phyloP scores from a whole-genome alignment of 2,329 filamentous ascomycete species.

The Harringtonia aguacate region DNA sequence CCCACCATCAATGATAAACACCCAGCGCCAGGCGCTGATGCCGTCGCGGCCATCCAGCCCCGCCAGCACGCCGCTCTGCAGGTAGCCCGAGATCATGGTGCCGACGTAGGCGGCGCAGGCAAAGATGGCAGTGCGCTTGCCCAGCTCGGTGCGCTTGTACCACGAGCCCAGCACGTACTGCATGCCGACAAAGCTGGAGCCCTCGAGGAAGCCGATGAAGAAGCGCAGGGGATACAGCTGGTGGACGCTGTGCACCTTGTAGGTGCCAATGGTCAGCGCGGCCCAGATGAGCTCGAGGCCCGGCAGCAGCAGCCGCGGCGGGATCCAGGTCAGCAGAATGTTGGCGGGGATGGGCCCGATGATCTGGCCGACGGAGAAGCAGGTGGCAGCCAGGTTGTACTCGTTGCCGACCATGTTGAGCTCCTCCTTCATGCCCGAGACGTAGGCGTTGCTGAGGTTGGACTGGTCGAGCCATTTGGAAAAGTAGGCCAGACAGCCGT shows the following conservation, averaged over 20 bases:
- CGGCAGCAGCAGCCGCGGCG: slow-evolving; percentile 8
- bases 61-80: slow-evolving; percentile 29
- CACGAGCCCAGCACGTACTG: slow-evolving; percentile 37
- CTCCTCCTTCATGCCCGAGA: slow-evolving; percentile 34
- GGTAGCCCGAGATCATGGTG: slow-evolving; percentile 19
- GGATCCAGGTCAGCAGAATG: slow-evolving; percentile 13
- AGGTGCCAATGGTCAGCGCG: slow-evolving; percentile 12
- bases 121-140: slow-evolving; percentile 52
- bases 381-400: slow-evolving; percentile 25
- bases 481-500: slow-evolving; percentile 17
- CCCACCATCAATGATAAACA: slow-evolving; percentile 33
- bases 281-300: slow-evolving; percentile 11
- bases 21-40: slow-evolving; percentile 42
- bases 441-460: slow-evolving; percentile 28
- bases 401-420: slow-evolving; percentile 28
- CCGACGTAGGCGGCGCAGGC: slow-evolving; percentile 46
- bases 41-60: slow-evolving; percentile 29
- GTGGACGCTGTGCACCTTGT: slow-evolving; percentile 8
- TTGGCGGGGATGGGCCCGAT: slow-evolving; percentile 13
- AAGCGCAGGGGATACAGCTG: slow-evolving; percentile 38
- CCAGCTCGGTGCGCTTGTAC: slow-evolving; percentile 50
- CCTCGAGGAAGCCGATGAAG: slow-evolving; percentile 42
- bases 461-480: slow-evolving; percentile 17
- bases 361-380: slow-evolving; percentile 15
- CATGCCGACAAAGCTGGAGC: slow-evolving; percentile 41